A percentile compares a stretch with the other conserved stretches of the same genome.
Evolutionary conservation across 2,329 filamentous ascomycete genomes (phyloP).

Genomic region (Didymella glomerata): DNA sequence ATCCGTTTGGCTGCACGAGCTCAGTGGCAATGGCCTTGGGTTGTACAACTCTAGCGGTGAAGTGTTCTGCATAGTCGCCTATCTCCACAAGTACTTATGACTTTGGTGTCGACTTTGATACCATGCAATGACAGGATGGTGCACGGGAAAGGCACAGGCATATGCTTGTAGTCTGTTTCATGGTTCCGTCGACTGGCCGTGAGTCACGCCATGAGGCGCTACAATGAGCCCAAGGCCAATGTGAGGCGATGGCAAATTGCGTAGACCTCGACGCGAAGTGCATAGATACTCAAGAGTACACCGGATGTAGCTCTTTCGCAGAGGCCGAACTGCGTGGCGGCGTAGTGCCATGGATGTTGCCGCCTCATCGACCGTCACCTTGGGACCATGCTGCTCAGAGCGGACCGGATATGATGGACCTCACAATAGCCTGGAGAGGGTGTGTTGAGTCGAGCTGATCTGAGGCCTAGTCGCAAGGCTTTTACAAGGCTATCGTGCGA

Average conservation of each 20-base stretch:
- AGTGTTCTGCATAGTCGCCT: slow-evolving; percentile 15
- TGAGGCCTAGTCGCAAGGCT: slow-evolving; percentile 36
- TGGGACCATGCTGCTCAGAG: background rate
- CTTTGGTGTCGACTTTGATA: slow-evolving; percentile 5
- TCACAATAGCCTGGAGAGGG: slow-evolving; percentile 5
- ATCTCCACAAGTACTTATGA: slow-evolving; percentile 14
- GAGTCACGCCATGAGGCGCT: slow-evolving; percentile 6
- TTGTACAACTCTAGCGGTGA: slow-evolving; percentile 48
- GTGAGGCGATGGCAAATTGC: background rate
- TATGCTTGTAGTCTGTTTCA: slow-evolving; percentile 16
- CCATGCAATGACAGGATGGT: background rate
- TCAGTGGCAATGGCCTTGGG: slow-evolving; percentile 32
- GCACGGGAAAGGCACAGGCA: slow-evolving; percentile 9
- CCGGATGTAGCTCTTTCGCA: background rate
- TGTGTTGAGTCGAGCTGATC: slow-evolving; percentile 16
- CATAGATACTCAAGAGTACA: background rate
- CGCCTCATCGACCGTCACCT: slow-evolving; percentile 1
- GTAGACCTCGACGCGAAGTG: slow-evolving; percentile 10
- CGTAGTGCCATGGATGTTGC: slow-evolving; percentile 1
- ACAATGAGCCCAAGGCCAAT: background rate
- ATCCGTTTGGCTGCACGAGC: slow-evolving; percentile 27
- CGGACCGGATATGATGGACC: background rate
- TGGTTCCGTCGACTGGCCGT: background rate
- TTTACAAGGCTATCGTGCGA: slow-evolving; percentile 32
- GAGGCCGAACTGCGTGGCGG: background rate